Evolutionary conservation across 2,329 filamentous ascomycete species (phyloP).

Genomic region (Stagonosporopsis rhizophila): DNA sequence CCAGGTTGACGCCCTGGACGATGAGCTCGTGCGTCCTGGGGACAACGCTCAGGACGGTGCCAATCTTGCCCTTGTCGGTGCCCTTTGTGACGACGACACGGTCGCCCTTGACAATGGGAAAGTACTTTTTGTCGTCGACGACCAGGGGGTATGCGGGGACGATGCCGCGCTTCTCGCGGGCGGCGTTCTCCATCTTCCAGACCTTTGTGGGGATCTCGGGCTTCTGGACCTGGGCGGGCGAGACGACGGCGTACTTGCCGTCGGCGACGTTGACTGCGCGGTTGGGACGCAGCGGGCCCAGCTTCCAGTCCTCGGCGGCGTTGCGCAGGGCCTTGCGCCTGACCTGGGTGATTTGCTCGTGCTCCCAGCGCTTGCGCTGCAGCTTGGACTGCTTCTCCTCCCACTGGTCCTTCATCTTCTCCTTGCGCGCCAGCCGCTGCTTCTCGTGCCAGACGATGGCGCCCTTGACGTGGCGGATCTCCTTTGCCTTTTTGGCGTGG

Average conservation of each 20-base stretch:
- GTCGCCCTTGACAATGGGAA: slow-evolving; percentile 65
- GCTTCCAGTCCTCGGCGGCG: slow-evolving; percentile 77
- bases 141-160: slow-evolving; percentile 37
- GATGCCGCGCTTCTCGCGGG: slow-evolving; percentile 29
- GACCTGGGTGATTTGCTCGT: slow-evolving; percentile 33
- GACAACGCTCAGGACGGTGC: slow-evolving; percentile 67
- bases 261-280: slow-evolving; percentile 69
- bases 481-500: slow-evolving; percentile 41
- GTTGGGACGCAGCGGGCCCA: slow-evolving; percentile 80
- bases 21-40: slow-evolving; percentile 41
- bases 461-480: slow-evolving; percentile 53
- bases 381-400: slow-evolving; percentile 39
- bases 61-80: slow-evolving; percentile 83
- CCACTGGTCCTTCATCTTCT: slow-evolving; percentile 36
- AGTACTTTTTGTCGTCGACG: slow-evolving; percentile 39
- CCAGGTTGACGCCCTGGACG: slow-evolving; percentile 52
- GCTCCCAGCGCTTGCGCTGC: slow-evolving; percentile 25
- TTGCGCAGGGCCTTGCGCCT: slow-evolving; percentile 60
- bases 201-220: slow-evolving; percentile 50
- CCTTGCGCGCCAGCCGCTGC: slow-evolving; percentile 33
- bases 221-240: slow-evolving; percentile 34
- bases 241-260: slow-evolving; percentile 66
- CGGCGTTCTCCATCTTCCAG: slow-evolving; percentile 33
- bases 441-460: slow-evolving; percentile 43
- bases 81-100: slow-evolving; percentile 83